Evolutionary conservation across 371 early-diverging fungal species (phyloP).

Genomic region (Rhizopus microsporus): DNA sequence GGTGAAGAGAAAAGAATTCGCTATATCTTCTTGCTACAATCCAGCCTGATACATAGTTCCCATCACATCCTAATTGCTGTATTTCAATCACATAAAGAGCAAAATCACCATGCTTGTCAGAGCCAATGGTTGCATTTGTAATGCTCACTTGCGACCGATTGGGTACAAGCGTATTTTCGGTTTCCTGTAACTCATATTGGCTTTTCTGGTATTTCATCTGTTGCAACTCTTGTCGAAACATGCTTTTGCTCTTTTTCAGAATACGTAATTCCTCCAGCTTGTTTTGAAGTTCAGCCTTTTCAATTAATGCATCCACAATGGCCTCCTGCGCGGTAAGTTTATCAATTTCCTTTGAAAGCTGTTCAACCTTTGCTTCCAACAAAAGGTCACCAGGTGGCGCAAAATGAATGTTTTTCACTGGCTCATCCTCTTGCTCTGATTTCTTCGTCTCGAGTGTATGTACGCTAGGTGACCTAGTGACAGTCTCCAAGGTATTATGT

Average conservation of each 20-base stretch:
- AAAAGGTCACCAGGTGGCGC: slow-evolving; percentile 75
- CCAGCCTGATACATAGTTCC: slow-evolving; percentile 70
- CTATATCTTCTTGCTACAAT: slow-evolving; percentile 77
- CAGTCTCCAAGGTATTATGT: slow-evolving; percentile 31
- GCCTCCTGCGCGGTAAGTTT: slow-evolving; percentile 67
- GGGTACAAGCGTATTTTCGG: slow-evolving; percentile 70
- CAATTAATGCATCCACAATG: slow-evolving; percentile 65
- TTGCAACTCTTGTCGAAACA: slow-evolving; percentile 60
- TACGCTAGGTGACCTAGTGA: not conserved
- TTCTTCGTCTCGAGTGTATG: not conserved
- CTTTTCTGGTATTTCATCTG: slow-evolving; percentile 68
- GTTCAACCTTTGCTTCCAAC: slow-evolving; percentile 54
- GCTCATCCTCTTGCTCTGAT: not conserved
- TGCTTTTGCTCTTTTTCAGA: slow-evolving; percentile 59
- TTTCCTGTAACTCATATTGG: slow-evolving; percentile 63
- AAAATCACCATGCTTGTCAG: slow-evolving; percentile 63
- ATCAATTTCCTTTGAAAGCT: slow-evolving; percentile 57
- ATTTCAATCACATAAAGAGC: slow-evolving; percentile 81
- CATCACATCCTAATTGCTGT: slow-evolving; percentile 60
- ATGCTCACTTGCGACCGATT: slow-evolving; percentile 63
- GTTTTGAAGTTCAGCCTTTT: slow-evolving; percentile 55
- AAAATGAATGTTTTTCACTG: slow-evolving; percentile 46
- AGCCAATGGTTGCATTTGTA: slow-evolving; percentile 58
- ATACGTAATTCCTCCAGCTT: slow-evolving; percentile 63
- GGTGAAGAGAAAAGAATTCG: slow-evolving; percentile 82